phyloP scores from a whole-genome alignment of 2,329 filamentous ascomycete genomes.

The Phoma herbarum region DNA sequence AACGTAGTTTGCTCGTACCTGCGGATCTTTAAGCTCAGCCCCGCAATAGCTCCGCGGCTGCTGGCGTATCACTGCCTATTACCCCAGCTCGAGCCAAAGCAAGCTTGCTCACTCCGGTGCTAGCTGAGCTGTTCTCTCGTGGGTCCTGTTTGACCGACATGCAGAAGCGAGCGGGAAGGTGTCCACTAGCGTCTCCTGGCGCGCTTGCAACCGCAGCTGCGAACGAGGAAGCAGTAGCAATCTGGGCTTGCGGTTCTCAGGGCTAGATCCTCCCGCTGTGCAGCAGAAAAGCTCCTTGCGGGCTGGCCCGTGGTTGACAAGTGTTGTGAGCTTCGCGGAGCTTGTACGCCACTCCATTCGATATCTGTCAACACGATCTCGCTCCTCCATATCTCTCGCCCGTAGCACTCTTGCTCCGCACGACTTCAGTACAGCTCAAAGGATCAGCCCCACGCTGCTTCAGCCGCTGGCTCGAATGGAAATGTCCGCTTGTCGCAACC shows the following conservation, averaged over 20 bases:
- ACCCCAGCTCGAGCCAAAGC: slow-evolving; percentile 19
- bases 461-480: neutral
- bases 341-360: slow-evolving; percentile 5
- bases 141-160: slow-evolving; percentile 41
- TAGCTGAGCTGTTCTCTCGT: slow-evolving; percentile 42
- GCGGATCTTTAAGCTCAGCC: slow-evolving; percentile 29
- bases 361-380: slow-evolving; percentile 7
- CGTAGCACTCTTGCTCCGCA: neutral
- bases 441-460: neutral
- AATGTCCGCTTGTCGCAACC: neutral
- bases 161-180: slow-evolving; percentile 41
- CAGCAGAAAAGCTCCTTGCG: slow-evolving; percentile 15
- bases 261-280: slow-evolving; percentile 13
- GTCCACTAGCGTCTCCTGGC: slow-evolving; percentile 40
- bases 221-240: slow-evolving; percentile 21
- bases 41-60: slow-evolving; percentile 17
- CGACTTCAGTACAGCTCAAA: neutral
- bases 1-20: slow-evolving; percentile 38
- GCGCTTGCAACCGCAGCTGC: slow-evolving; percentile 17
- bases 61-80: slow-evolving; percentile 25
- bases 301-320: slow-evolving; percentile 10
- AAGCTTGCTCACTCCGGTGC: slow-evolving; percentile 39
- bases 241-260: slow-evolving; percentile 18
- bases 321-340: slow-evolving; percentile 17
- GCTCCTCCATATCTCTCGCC: slow-evolving; percentile 2